These are phyloP conservation scores for Cladosporium austrohemisphaericum DNA, from an alignment of 2,329 filamentous ascomycete species.

Conservation along the genomic window DNA sequence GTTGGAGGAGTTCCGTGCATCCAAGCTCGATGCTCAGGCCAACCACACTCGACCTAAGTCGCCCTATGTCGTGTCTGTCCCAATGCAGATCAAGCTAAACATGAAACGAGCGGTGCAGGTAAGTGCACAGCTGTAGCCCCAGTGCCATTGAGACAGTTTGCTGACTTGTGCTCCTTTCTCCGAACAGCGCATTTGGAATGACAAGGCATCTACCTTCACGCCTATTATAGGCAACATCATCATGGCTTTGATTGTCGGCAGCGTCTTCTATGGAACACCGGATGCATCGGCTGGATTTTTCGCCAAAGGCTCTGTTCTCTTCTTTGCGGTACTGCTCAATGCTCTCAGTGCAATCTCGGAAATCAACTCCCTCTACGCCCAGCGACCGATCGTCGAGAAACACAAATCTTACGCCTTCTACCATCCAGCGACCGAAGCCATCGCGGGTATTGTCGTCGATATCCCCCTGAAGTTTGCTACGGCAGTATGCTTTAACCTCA, in stretches of 20 bases:
- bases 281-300: constrained; percentile 52
- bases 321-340: constrained; percentile 59
- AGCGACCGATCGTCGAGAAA: constrained; percentile 48
- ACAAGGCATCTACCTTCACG: constrained; percentile 48
- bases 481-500: constrained; percentile 51
- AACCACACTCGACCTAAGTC: constrained; percentile 54
- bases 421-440: constrained; percentile 36
- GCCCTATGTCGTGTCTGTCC: constrained; percentile 55
- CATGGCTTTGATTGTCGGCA: constrained; percentile 59
- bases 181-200: constrained; percentile 53
- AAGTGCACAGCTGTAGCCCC: too few species aligned
- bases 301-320: constrained; percentile 54
- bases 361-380: constrained; percentile 61
- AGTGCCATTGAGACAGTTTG: too few species aligned
- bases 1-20: constrained; percentile 44
- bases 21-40: constrained; percentile 51
- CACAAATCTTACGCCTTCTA: constrained; percentile 43
- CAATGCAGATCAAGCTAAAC: constrained; percentile 53
- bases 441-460: constrained; percentile 53
- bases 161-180: too few species aligned
- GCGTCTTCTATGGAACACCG: constrained; percentile 55
- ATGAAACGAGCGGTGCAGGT: constrained; percentile 47
- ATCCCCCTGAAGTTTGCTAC: constrained; percentile 57
- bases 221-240: constrained; percentile 49
- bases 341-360: constrained; percentile 57